Conservation (phyloP, 1,284 basidiomycete species). For the Phellopilus nigrolimitatus region DNA sequence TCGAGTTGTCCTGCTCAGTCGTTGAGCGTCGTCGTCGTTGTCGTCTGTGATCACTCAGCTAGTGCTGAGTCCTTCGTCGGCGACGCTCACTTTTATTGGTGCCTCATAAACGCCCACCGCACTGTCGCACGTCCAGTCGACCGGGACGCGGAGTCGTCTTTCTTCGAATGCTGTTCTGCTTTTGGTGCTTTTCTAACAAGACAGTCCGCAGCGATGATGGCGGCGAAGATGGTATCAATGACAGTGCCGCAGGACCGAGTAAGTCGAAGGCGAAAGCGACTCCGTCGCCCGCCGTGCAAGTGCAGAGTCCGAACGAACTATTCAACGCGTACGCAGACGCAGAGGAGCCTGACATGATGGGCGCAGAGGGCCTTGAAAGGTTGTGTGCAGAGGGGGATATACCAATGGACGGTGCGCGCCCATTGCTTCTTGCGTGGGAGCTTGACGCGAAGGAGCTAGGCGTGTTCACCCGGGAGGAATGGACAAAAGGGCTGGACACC, state of each 20-base stretch:
- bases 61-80: background rate
- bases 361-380: conserved; percentile 60
- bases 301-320: conserved; percentile 38
- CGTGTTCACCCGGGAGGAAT: conserved; percentile 60
- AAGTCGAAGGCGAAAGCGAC: background rate
- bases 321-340: conserved; percentile 60
- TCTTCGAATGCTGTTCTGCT: conserved; percentile 12
- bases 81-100: background rate
- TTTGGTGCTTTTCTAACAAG: conserved; percentile 19
- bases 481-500: conserved; percentile 52
- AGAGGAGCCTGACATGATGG: conserved; percentile 54
- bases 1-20: background rate
- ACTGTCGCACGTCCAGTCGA: background rate
- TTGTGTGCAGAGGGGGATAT: conserved; percentile 62
- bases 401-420: conserved; percentile 62
- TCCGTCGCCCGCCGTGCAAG: background rate
- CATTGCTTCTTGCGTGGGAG: conserved; percentile 71
- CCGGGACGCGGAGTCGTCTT: background rate
- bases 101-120: background rate
- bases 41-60: background rate
- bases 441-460: conserved; percentile 63
- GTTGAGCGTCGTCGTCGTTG: too few species aligned
- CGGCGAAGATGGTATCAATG: conserved; percentile 5
- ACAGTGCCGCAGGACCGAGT: background rate
- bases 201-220: conserved; percentile 14